These are phyloP conservation scores for Salix viminalis DNA, from an alignment of 345 rosid genomes.

Conservation along the genomic window DNA sequence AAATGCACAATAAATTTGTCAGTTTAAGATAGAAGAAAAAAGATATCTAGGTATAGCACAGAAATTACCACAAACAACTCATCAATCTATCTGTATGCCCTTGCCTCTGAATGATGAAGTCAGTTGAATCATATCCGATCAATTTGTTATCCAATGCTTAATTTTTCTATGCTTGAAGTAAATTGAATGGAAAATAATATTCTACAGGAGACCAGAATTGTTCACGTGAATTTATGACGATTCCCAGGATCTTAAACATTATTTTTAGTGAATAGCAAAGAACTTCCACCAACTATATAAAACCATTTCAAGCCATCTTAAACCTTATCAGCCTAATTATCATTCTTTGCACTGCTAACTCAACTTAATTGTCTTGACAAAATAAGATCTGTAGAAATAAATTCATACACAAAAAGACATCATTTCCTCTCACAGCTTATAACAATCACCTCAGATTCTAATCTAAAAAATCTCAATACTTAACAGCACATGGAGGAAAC, in stretches of 20 bases:
- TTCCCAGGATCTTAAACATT: no score
- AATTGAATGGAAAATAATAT: no score
- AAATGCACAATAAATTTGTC: slow-evolving; percentile 9
- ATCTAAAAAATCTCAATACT: no score
- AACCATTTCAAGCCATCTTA: background rate
- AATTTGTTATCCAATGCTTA: background rate
- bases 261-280: no score
- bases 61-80: background rate
- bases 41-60: background rate
- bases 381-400: no score
- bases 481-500: no score
- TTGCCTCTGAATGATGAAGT: background rate
- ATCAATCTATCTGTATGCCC: background rate
- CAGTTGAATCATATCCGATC: background rate
- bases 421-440: no score
- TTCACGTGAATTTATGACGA: no score
- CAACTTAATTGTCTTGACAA: background rate
- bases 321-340: background rate
- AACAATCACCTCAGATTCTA: no score
- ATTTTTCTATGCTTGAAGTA: no score
- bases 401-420: no score
- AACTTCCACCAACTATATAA: background rate
- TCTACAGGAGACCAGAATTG: no score
- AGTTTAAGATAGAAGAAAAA: background rate
- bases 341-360: background rate